phyloP scores from a whole-genome alignment of 352 stramenopile species.

The Globisporangium apiculatum region DNA sequence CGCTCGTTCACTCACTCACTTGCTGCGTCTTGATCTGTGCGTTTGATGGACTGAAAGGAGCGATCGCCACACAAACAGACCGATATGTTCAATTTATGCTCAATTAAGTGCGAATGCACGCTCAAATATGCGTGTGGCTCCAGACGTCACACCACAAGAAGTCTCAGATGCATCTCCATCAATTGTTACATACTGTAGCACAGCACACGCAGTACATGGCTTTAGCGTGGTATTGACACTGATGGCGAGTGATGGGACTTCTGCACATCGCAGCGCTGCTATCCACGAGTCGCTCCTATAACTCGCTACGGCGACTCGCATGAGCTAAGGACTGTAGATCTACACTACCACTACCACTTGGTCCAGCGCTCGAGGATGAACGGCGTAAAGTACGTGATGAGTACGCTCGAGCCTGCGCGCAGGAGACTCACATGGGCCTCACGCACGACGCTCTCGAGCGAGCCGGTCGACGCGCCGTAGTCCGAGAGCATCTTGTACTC shows the following conservation, averaged over 20 bases:
- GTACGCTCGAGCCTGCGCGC: slow-evolving; percentile 94
- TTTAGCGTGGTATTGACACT: no score
- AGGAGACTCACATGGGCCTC: slow-evolving; percentile 75
- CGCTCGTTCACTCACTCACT: not conserved
- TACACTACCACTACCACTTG: slow-evolving; percentile 41
- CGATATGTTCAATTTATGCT: not conserved
- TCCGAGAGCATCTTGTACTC: slow-evolving; percentile 99
- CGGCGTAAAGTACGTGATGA: slow-evolving; percentile 98
- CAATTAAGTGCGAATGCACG: not conserved
- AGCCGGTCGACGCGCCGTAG: slow-evolving; percentile 78
- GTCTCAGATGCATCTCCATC: no score
- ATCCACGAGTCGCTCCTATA: no score
- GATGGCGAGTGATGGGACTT: no score
- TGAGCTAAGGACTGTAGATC: no score
- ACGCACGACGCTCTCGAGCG: slow-evolving; percentile 78
- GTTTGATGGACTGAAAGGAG: not conserved
- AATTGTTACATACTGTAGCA: no score
- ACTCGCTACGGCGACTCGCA: no score
- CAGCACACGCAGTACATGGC: no score
- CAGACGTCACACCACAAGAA: no score
- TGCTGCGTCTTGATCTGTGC: not conserved
- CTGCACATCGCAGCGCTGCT: no score
- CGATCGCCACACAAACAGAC: not conserved
- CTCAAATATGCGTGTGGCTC: no score
- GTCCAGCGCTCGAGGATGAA: slow-evolving; percentile 82